phyloP scores from a whole-genome alignment of 257 asterid species.

The Solanum verrucosum region DNA sequence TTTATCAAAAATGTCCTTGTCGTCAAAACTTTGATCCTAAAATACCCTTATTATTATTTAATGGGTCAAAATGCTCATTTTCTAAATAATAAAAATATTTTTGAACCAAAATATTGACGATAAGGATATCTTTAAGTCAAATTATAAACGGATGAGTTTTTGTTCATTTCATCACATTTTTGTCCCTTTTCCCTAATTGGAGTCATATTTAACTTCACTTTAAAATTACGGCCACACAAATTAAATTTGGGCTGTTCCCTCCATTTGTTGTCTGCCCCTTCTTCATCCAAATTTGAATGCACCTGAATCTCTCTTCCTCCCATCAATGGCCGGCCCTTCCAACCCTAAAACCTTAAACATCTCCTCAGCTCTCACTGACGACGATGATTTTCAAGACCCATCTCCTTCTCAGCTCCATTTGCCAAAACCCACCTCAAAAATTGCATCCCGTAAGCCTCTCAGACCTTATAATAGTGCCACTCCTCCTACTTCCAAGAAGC shows the following conservation, averaged over 20 bases:
- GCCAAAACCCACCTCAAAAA: slow-evolving; percentile 18
- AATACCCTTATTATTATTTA: too few relatives aligned
- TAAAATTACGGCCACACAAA: background rate
- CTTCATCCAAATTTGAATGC: background rate
- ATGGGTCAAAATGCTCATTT: too few relatives aligned
- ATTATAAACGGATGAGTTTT: too few relatives aligned
- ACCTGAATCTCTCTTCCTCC: background rate
- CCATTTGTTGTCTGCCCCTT: background rate
- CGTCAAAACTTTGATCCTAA: too few relatives aligned
- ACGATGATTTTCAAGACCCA: slow-evolving; percentile 67
- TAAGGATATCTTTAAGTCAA: fast-evolving
- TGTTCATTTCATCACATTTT: too few relatives aligned
- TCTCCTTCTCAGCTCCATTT: slow-evolving; percentile 21
- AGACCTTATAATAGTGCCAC: slow-evolving; percentile 12
- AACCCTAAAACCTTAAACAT: slow-evolving; percentile 24
- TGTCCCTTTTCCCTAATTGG: too few relatives aligned
- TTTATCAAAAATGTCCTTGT: too few relatives aligned
- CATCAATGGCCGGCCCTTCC: slow-evolving; percentile 1
- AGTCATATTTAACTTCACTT: background rate
- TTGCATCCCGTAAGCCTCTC: slow-evolving; percentile 18
- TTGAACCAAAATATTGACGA: too few relatives aligned
- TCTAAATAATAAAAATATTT: too few relatives aligned
- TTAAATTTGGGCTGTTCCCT: background rate
- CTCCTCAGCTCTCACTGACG: slow-evolving; percentile 14
- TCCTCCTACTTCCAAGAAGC: slow-evolving; percentile 18